These are phyloP conservation scores for Mycena indigotica DNA, from an alignment of 768 basidiomycete genomes.

Conservation along the genomic window DNA sequence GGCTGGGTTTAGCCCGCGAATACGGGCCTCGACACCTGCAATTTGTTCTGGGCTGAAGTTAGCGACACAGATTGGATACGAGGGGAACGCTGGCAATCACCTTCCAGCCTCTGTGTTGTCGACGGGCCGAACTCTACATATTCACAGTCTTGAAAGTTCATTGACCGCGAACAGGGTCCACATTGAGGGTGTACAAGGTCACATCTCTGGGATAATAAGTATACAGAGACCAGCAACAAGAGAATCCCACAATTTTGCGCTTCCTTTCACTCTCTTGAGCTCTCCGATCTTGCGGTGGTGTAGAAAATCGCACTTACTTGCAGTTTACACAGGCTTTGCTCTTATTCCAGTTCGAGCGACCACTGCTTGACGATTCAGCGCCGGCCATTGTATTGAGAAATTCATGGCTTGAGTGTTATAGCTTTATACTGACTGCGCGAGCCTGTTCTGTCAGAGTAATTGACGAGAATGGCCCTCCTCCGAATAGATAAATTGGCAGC, in stretches of 20 bases:
- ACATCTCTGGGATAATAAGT: not conserved
- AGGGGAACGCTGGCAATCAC: not conserved
- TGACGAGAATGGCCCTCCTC: not conserved
- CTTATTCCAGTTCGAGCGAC: not conserved
- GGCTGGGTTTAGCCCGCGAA: not conserved
- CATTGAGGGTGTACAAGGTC: not conserved
- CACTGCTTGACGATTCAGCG: not conserved
- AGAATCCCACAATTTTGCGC: constrained; percentile 4
- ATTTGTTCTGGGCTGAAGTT: not conserved
- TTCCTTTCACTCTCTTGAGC: not conserved
- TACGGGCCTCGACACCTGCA: constrained; percentile 2
- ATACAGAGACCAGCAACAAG: not conserved
- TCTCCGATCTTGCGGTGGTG: not conserved
- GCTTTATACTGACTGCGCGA: not conserved
- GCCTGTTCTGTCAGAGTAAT: not conserved
- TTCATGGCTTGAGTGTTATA: not conserved
- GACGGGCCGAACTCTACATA: constrained; percentile 1
- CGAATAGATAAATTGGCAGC: not conserved
- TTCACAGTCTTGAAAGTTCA: constrained; percentile 5
- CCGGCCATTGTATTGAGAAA: not conserved
- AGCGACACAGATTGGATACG: not conserved
- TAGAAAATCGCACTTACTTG: not conserved
- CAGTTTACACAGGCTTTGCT: constrained; percentile 6
- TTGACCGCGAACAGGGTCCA: not conserved
- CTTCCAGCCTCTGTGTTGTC: not conserved